These are phyloP conservation scores for Carex cristatella DNA, from an alignment of 176 grass and related monocot species.

Conservation along the genomic window DNA sequence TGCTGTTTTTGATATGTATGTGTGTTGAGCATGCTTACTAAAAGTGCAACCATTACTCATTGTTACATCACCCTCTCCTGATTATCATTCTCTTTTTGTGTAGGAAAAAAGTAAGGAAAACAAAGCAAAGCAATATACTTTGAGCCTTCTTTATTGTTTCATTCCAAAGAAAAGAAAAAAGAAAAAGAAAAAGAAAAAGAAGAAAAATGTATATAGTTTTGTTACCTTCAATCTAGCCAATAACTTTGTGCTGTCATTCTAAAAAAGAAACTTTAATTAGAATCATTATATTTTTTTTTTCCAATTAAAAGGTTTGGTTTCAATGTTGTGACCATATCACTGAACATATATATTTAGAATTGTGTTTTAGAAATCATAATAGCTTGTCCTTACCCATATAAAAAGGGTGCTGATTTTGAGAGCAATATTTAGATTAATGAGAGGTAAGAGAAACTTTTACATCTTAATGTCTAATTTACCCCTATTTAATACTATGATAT, in stretches of 20 bases:
- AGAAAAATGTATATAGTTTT: neutral
- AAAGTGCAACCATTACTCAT: neutral
- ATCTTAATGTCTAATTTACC: too few relatives aligned
- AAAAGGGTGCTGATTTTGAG: neutral
- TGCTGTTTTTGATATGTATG: neutral
- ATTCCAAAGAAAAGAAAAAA: neutral
- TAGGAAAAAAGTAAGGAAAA: neutral
- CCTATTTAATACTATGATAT: too few relatives aligned
- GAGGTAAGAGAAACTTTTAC: too few relatives aligned
- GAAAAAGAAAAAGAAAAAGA: neutral
- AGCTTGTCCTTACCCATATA: neutral
- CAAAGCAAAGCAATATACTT: neutral
- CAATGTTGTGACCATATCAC: neutral
- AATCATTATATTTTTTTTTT: neutral
- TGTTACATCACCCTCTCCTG: constrained; percentile 10
- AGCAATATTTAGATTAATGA: too few relatives aligned
- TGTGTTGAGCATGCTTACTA: neutral
- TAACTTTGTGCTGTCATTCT: too few relatives aligned
- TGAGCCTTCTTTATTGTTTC: neutral
- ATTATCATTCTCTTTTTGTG: neutral
- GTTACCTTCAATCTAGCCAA: neutral
- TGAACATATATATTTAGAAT: neutral
- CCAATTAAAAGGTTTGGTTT: neutral
- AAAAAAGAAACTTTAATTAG: neutral
- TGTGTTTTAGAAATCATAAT: too few relatives aligned